Evolutionary conservation across 1,139 yeast species (phyloP), one percentile per base, ranked within the genome.

Genomic region (Scheffersomyces segobiensis): DNA sequence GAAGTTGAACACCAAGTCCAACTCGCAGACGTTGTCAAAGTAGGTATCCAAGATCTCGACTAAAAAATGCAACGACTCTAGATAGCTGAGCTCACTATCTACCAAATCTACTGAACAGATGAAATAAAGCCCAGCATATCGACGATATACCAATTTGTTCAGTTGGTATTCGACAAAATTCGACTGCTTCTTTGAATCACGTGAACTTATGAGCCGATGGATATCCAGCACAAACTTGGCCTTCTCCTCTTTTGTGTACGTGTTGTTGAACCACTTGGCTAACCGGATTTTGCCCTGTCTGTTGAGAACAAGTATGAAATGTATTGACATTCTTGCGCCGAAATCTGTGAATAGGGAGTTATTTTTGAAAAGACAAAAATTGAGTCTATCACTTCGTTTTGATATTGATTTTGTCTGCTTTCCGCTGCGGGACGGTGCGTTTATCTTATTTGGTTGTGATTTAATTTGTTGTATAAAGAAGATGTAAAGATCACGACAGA

Each of bases 241-340:
- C 49, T 80, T 77, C 53, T 87, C 90, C 71, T 78, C 66, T 1
- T 71, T 63, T 2, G 75, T 70, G 59, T 69, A 71, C 54, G 68
- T 64, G 57, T 72, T 72, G 65, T 82, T 70, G 70, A 75, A 95
- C 96, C 97, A 93, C 71, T 92, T 89, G 21, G 92, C 88, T 24
- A 95, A 77, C 59, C 99, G 83, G 49, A 95, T 86, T 66, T 91
- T 91, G n/a, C 99, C 98, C 74, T 93, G 98, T 61, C 97, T 83
- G 71, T 93, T 95, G 69, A 93, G 87, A 54, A 95, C 89, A 53
- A 93, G 74, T 54, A 93, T 80, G 73, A 87, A 93, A 65, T 91
- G 93, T 48, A 91, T 82, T 18, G 91, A 83, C 97, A 91, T 91
- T n/a, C 18, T 42, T 14, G 46, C 5, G 62, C 60, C 17, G 21